Conservation (phyloP, 305 asterid species). For the Solanum hybrid region DNA sequence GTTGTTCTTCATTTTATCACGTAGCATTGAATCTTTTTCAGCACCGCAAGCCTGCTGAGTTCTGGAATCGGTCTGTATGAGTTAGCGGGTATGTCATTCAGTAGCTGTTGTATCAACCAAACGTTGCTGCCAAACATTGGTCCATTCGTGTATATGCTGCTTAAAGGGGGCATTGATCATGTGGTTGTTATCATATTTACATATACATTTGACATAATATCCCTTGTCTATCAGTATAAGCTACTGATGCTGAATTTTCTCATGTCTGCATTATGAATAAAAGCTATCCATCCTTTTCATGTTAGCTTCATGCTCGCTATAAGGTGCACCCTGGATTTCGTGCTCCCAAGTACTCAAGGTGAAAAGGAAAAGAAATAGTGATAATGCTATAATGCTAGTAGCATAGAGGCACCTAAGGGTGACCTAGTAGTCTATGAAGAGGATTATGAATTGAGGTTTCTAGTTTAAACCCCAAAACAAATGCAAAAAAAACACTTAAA, state of each 20-base stretch:
- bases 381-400: background rate
- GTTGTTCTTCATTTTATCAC: background rate
- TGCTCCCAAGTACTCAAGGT: background rate
- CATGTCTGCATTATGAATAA: background rate
- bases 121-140: background rate
- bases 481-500: background rate
- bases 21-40: constrained; percentile 12
- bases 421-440: background rate
- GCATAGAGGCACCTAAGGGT: background rate
- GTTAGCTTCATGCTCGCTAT: background rate
- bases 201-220: background rate
- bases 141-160: background rate
- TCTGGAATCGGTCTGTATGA: constrained; percentile 50
- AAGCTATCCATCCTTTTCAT: background rate
- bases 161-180: background rate
- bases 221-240: background rate
- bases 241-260: background rate
- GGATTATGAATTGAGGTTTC: background rate
- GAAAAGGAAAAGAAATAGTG: background rate
- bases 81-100: background rate
- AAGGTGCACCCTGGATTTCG: background rate
- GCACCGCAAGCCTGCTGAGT: constrained; percentile 74
- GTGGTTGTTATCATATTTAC: background rate
- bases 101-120: background rate
- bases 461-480: background rate